Evolutionary conservation across 345 rosid genomes (phyloP).

Genomic region (Ceriops zippeliana): DNA sequence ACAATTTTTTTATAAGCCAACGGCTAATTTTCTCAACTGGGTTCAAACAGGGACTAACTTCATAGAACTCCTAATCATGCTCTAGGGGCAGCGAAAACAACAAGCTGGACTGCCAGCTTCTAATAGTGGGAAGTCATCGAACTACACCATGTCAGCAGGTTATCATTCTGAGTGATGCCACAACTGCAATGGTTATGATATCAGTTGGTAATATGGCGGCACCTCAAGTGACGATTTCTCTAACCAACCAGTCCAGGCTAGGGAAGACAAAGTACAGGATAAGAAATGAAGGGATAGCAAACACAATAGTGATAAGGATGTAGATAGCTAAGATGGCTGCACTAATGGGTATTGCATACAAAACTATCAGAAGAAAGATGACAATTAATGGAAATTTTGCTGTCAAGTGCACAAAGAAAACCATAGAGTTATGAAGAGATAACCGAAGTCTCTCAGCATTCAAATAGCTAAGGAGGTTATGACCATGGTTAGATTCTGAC

Average conservation of each 20-base stretch:
- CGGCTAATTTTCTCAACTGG: neutral
- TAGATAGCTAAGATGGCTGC: conserved; percentile 75
- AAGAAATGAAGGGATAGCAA: conserved; percentile 86
- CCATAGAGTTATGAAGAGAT: conserved; percentile 58
- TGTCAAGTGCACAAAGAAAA: conserved; percentile 70
- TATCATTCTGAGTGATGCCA: neutral
- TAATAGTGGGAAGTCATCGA: conserved; percentile 1
- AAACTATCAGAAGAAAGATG: conserved; percentile 68
- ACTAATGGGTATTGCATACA: conserved; percentile 87
- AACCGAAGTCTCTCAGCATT: conserved; percentile 41
- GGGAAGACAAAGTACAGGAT: conserved; percentile 84
- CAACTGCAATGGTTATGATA: neutral
- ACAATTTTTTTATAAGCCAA: neutral
- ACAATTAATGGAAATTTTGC: conserved; percentile 90
- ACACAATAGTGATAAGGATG: conserved; percentile 64
- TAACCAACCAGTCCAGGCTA: conserved; percentile 85
- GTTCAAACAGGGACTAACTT: neutral
- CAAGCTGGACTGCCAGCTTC: neutral
- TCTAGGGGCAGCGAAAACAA: neutral
- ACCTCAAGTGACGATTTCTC: conserved; percentile 62
- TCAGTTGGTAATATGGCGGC: neutral
- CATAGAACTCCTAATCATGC: neutral
- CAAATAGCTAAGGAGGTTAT: conserved; percentile 22
- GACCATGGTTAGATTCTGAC: conserved; percentile 39
- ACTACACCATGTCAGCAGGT: neutral